Conservation (phyloP, 2,329 filamentous ascomycete genomes). For the Fusarium sacchari region DNA sequence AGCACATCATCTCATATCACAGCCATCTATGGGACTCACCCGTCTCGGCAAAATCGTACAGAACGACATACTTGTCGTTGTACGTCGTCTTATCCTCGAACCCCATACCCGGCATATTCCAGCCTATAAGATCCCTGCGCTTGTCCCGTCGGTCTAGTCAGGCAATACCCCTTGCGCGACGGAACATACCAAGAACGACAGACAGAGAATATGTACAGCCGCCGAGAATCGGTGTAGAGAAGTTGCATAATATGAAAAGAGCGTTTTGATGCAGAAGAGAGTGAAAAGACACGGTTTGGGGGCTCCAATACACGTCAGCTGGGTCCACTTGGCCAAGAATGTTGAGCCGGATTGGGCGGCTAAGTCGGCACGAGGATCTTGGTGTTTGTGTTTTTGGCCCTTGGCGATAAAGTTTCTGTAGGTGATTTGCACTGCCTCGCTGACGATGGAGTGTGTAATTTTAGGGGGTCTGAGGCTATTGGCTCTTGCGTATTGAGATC, state of each 20-base stretch:
- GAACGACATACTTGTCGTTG: slow-evolving; percentile 55
- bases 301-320: slow-evolving; percentile 35
- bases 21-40: slow-evolving; percentile 38
- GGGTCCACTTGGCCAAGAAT: slow-evolving; percentile 41
- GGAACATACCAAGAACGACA: slow-evolving; percentile 6
- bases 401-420: slow-evolving; percentile 21
- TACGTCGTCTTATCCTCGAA: slow-evolving; percentile 32
- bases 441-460: not conserved
- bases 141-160: slow-evolving; percentile 9
- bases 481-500: not conserved
- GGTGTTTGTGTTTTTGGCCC: slow-evolving; percentile 16
- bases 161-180: not conserved
- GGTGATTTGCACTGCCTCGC: not conserved
- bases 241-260: not conserved
- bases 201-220: not conserved
- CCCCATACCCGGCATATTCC: slow-evolving; percentile 11
- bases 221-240: not conserved
- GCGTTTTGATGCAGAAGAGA: not conserved
- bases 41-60: slow-evolving; percentile 50
- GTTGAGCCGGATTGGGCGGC: slow-evolving; percentile 12
- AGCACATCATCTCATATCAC: fast-evolving
- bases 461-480: not conserved
- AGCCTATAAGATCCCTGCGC: slow-evolving; percentile 5
- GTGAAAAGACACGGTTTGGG: not conserved
- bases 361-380: slow-evolving; percentile 23